phyloP scores from a whole-genome alignment of 352 stramenopile genomes.

The Globisporangium barbulae region DNA sequence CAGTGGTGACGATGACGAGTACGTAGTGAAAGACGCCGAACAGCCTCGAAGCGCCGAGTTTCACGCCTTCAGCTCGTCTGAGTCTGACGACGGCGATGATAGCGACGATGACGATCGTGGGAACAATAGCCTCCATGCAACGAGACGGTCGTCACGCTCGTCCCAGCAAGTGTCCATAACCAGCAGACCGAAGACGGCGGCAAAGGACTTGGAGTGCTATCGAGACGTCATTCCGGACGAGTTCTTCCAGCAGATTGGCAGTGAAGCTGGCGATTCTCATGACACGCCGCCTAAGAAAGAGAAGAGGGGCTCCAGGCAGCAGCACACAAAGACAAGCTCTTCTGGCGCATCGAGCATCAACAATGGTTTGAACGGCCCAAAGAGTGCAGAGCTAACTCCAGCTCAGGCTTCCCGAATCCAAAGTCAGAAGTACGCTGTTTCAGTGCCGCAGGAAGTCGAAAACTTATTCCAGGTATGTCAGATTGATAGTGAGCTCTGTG shows the following conservation, averaged over 20 bases:
- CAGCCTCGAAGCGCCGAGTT: constrained; percentile 54
- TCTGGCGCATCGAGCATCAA: background rate
- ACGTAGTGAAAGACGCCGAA: constrained; percentile 53
- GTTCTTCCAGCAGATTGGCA: constrained; percentile 45
- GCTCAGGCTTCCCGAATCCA: background rate
- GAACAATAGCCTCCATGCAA: constrained; percentile 1
- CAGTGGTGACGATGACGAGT: constrained; percentile 36
- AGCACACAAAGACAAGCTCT: background rate
- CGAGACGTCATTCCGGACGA: constrained; percentile 46
- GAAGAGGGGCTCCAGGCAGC: background rate
- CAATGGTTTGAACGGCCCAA: background rate
- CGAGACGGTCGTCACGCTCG: background rate
- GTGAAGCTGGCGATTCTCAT: background rate
- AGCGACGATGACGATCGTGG: constrained; percentile 13
- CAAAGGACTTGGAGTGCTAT: constrained; percentile 54
- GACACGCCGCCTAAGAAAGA: background rate
- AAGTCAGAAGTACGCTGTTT: constrained; percentile 25
- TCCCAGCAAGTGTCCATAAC: constrained; percentile 5
- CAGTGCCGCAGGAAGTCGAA: constrained; percentile 53
- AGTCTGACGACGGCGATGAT: constrained; percentile 28
- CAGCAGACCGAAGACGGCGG: constrained; percentile 44
- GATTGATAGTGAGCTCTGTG: background rate
- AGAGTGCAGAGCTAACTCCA: background rate
- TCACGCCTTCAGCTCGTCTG: constrained; percentile 50
- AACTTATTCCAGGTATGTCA: constrained; percentile 49